Evolutionary conservation across 2,329 filamentous ascomycete species (phyloP).

Genomic region (Scedosporium dehoogii): DNA sequence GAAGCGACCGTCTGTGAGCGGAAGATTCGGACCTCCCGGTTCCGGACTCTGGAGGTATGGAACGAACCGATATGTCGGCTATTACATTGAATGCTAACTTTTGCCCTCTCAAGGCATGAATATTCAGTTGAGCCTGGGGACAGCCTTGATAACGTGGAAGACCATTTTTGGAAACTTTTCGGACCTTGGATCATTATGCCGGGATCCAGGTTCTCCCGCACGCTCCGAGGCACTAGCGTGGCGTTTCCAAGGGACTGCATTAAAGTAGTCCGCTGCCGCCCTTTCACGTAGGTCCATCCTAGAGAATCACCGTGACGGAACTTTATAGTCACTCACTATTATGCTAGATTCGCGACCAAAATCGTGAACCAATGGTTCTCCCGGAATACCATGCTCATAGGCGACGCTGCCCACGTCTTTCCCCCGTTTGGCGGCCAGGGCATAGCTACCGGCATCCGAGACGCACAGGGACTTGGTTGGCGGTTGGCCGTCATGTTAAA

Average conservation of each 20-base stretch:
- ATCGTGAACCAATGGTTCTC: slow-evolving; percentile 2
- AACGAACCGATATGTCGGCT: background rate
- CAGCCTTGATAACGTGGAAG: background rate
- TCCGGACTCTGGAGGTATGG: slow-evolving; percentile 1
- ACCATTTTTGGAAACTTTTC: background rate
- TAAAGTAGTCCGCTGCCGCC: slow-evolving; percentile 30
- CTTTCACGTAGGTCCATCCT: slow-evolving; percentile 11
- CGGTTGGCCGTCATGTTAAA: slow-evolving; percentile 14
- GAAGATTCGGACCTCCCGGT: slow-evolving; percentile 1
- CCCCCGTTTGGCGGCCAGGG: slow-evolving; percentile 33
- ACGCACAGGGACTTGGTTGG: slow-evolving; percentile 24
- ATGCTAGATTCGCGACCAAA: background rate
- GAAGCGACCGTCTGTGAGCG: background rate
- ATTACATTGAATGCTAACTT: background rate
- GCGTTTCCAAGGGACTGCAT: slow-evolving; percentile 23
- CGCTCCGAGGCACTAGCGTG: background rate
- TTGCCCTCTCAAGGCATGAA: background rate
- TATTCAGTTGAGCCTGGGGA: background rate
- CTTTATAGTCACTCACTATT: background rate
- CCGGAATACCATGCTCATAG: slow-evolving; percentile 25
- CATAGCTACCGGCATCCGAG: slow-evolving; percentile 23
- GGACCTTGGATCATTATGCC: background rate
- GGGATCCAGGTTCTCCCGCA: background rate
- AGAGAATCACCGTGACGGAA: background rate
- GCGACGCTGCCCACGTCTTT: slow-evolving; percentile 42